Conservation (phyloP, 441 rosid genomes). For the Dalechampia spathulata region DNA sequence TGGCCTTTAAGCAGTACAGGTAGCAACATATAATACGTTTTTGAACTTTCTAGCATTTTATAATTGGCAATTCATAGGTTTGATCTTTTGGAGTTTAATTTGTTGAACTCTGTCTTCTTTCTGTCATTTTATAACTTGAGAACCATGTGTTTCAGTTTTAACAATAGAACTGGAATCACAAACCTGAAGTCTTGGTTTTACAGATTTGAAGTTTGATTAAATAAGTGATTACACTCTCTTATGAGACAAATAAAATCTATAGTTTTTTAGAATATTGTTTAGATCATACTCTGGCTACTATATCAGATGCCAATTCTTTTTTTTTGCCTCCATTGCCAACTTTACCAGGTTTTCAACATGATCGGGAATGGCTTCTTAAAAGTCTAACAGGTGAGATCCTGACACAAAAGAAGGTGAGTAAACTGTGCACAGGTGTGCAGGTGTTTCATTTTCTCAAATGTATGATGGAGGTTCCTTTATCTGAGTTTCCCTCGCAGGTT, state of each 20-base stretch:
- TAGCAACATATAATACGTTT: slow-evolving; percentile 25
- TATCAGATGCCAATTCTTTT: not conserved
- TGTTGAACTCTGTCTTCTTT: not conserved
- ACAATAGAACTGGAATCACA: not conserved
- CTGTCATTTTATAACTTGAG: not conserved
- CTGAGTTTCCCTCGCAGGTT: slow-evolving; percentile 43
- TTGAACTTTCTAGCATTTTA: no score
- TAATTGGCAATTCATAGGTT: not conserved
- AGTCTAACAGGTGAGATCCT: slow-evolving; percentile 72
- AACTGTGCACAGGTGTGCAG: slow-evolving; percentile 2
- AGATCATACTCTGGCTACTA: not conserved
- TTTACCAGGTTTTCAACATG: slow-evolving; percentile 66
- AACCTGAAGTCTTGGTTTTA: not conserved
- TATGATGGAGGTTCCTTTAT: slow-evolving; percentile 5
- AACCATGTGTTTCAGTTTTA: not conserved
- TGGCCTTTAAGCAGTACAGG: slow-evolving; percentile 92
- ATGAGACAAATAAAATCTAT: not conserved
- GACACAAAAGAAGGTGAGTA: slow-evolving; percentile 75
- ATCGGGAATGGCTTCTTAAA: slow-evolving; percentile 86
- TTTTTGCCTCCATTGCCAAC: slow-evolving; percentile 16
- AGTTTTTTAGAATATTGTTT: not conserved
- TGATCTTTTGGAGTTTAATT: not conserved
- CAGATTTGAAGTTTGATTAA: no score
- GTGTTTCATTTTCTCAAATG: not conserved
- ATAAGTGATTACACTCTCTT: no score